Percentiles rank a stretch among this genome's conserved stretches.
Conservation (phyloP, 2,329 filamentous ascomycete genomes). For the Ophiostoma australiae region DNA sequence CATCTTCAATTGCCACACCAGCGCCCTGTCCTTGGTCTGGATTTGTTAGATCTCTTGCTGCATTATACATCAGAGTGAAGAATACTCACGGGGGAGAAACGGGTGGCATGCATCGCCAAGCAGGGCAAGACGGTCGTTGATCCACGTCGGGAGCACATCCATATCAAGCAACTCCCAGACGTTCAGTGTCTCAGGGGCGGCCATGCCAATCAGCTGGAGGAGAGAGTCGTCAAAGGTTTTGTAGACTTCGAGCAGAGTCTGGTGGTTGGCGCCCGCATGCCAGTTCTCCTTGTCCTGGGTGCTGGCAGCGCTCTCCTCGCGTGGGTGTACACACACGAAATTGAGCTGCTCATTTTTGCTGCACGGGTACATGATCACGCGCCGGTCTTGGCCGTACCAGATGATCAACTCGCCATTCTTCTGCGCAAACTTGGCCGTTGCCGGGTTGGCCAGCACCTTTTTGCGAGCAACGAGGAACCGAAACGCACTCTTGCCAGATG, state of each 20-base stretch:
- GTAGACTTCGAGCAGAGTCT: slow-evolving; percentile 39
- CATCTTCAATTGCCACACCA: slow-evolving; percentile 63
- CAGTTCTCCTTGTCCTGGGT: slow-evolving; percentile 32
- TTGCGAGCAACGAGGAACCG: slow-evolving; percentile 48
- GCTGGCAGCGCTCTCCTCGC: slow-evolving; percentile 38
- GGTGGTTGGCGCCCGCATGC: slow-evolving; percentile 37
- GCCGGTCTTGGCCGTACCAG: slow-evolving; percentile 41
- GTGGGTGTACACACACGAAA: slow-evolving; percentile 50
- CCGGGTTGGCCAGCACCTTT: slow-evolving; percentile 34
- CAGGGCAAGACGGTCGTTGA: slow-evolving; percentile 49
- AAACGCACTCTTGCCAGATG: slow-evolving; percentile 52
- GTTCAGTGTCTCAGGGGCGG: slow-evolving; percentile 44
- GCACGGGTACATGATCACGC: slow-evolving; percentile 47
- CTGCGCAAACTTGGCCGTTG: slow-evolving; percentile 34
- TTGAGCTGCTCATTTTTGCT: slow-evolving; percentile 43
- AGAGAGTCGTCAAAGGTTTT: slow-evolving; percentile 42
- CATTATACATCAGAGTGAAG: neutral
- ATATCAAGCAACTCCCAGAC: slow-evolving; percentile 60
- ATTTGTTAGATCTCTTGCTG: neutral
- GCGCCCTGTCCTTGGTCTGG: slow-evolving; percentile 54
- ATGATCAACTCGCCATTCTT: slow-evolving; percentile 34
- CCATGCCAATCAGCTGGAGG: slow-evolving; percentile 40
- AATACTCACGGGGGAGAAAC: slow-evolving; percentile 49
- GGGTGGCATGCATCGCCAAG: slow-evolving; percentile 66
- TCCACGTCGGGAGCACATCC: slow-evolving; percentile 53